Evolutionary conservation across 1,284 basidiomycete species (phyloP).

Genomic region (Ganoderma resinaceum): DNA sequence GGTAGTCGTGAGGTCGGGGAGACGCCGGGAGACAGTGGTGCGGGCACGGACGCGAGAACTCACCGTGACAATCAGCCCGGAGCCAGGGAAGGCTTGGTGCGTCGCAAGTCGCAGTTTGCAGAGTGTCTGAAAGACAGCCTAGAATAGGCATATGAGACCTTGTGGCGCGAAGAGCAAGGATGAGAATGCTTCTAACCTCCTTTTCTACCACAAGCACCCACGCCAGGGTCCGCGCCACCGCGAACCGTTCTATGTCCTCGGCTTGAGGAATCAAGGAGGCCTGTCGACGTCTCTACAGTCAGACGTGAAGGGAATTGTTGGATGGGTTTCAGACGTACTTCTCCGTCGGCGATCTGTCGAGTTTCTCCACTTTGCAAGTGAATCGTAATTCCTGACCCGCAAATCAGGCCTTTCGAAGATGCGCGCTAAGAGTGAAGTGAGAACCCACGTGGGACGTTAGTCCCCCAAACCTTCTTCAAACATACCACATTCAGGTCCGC

Average conservation of each 20-base stretch:
- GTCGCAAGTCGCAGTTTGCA: conserved; percentile 62
- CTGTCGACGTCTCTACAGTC: conserved; percentile 46
- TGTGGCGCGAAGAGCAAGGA: background rate
- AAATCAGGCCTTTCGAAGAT: conserved; percentile 85
- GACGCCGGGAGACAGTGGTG: background rate
- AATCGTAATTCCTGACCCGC: conserved; percentile 69
- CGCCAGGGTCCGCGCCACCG: conserved; percentile 55
- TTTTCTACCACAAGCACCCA: conserved; percentile 94
- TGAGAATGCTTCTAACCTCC: conserved; percentile 61
- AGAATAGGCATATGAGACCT: conserved; percentile 2
- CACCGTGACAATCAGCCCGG: conserved; percentile 78
- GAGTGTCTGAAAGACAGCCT: conserved; percentile 91
- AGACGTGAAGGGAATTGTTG: background rate
- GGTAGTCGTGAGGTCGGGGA: background rate
- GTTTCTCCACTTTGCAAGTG: conserved; percentile 61
- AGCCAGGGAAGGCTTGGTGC: conserved; percentile 55
- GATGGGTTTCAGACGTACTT: conserved; percentile 49
- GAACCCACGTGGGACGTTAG: background rate
- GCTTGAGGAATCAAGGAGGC: conserved; percentile 77
- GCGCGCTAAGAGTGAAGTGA: conserved; percentile 53
- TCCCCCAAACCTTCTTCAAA: conserved; percentile 2
- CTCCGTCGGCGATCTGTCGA: conserved; percentile 58
- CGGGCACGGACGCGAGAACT: background rate
- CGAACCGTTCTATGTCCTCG: conserved; percentile 72
- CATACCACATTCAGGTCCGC: conserved; percentile 82